These are phyloP conservation scores for Populus trichocarpa DNA, from an alignment of 441 rosid genomes.

Conservation along the genomic window DNA sequence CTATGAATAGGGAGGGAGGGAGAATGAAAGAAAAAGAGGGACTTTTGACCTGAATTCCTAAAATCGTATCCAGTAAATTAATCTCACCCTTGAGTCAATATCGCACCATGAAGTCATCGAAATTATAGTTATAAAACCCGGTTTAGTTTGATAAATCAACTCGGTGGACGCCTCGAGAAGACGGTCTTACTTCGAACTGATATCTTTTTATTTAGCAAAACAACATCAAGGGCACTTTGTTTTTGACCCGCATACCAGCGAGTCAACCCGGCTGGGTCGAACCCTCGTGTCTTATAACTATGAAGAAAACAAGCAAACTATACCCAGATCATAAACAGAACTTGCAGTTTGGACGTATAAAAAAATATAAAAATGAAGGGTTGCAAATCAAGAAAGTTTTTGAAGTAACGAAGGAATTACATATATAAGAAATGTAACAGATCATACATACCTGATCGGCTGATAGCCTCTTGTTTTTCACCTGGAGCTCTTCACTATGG, in stretches of 20 bases:
- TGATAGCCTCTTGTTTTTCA: background rate
- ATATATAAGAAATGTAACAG: background rate
- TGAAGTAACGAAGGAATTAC: background rate
- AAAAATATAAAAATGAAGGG: background rate
- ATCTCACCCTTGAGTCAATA: background rate
- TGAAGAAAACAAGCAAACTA: background rate
- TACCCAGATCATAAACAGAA: background rate
- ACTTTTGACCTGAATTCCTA: background rate
- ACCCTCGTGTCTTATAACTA: too few relatives aligned
- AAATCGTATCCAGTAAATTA: background rate
- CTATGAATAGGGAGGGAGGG: too few relatives aligned
- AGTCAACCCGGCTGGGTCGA: too few relatives aligned
- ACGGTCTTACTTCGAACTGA: too few relatives aligned
- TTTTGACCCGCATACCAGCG: too few relatives aligned
- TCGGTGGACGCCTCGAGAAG: too few relatives aligned
- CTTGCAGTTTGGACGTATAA: too few relatives aligned
- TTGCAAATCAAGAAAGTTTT: background rate
- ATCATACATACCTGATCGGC: background rate
- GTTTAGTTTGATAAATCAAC: too few relatives aligned
- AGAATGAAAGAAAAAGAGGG: background rate
- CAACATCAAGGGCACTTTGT: too few relatives aligned
- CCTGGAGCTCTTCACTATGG: background rate
- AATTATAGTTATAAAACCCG: too few relatives aligned
- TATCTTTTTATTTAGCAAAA: too few relatives aligned
- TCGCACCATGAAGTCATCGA: background rate